Evolutionary conservation across 805 yeast species (phyloP).

Genomic region (Metschnikowia noctiluminum): DNA sequence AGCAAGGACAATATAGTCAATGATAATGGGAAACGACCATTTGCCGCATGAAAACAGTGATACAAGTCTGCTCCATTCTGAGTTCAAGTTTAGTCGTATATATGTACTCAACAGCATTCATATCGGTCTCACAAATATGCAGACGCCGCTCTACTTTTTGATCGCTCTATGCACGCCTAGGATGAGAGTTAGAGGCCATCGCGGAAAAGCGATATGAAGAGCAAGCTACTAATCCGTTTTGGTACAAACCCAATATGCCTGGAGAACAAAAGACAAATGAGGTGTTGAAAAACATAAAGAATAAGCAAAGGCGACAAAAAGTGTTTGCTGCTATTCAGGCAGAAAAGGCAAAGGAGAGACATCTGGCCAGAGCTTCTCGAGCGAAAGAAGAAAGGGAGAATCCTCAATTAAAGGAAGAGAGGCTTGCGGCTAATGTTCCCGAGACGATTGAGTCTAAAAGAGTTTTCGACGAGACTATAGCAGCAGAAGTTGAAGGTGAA

Average conservation of each 20-base stretch:
- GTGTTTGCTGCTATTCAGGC: constrained; percentile 70
- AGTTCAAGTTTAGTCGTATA: no score
- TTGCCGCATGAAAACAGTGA: constrained; percentile 7
- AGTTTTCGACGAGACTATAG: constrained; percentile 82
- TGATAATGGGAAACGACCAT: constrained; percentile 34
- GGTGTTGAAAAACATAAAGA: constrained; percentile 48
- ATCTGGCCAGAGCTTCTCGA: constrained; percentile 70
- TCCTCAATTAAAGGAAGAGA: constrained; percentile 77
- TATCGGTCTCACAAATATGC: background rate
- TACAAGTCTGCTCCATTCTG: no score
- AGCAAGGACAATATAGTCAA: constrained; percentile 21
- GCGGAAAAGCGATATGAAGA: constrained; percentile 8
- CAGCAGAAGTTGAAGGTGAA: constrained; percentile 55
- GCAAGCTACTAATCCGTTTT: background rate
- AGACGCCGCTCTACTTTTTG: background rate
- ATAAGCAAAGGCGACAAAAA: constrained; percentile 78
- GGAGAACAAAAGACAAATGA: constrained; percentile 12
- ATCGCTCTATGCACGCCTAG: constrained; percentile 9
- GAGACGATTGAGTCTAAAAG: constrained; percentile 81
- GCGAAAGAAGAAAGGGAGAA: constrained; percentile 84
- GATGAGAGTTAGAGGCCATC: constrained; percentile 9
- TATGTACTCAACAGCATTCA: background rate
- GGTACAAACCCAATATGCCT: constrained; percentile 1
- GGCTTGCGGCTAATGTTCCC: constrained; percentile 75
- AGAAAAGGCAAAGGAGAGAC: constrained; percentile 72